Conservation (phyloP, 1,284 basidiomycete genomes). For the Ceratobasidium sp. region DNA sequence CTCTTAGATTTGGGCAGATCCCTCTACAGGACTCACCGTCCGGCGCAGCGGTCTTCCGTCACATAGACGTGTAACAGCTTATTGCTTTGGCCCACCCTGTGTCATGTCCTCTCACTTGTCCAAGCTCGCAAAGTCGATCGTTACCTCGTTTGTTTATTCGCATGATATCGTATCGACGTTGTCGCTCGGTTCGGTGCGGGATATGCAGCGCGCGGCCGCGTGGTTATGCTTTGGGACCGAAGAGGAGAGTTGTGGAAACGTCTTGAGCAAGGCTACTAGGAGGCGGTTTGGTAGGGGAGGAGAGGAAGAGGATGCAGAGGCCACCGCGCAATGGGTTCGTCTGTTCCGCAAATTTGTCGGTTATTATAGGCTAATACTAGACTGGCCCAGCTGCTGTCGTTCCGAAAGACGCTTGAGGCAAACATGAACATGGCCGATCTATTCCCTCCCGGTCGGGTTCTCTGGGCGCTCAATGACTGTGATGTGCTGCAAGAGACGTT, state of each 20-base stretch:
- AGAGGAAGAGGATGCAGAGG: conserved; percentile 48
- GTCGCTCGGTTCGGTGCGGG: conserved; percentile 80
- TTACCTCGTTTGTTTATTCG: conserved; percentile 84
- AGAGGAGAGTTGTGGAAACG: conserved; percentile 51
- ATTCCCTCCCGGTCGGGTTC: conserved; percentile 82
- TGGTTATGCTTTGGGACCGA: conserved; percentile 82
- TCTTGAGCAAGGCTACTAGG: conserved; percentile 43
- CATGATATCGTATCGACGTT: conserved; percentile 85
- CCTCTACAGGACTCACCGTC: conserved; percentile 78
- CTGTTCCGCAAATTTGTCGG: conserved; percentile 40
- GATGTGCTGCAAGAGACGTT: conserved; percentile 66
- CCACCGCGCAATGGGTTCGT: conserved; percentile 70
- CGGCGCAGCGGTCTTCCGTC: conserved; percentile 71
- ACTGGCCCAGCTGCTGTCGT: conserved; percentile 73
- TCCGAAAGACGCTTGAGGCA: conserved; percentile 85
- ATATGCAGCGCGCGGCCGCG: conserved; percentile 78
- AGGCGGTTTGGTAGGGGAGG: conserved; percentile 40
- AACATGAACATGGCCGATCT: conserved; percentile 83
- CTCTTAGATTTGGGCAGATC: conserved; percentile 84
- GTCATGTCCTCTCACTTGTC: conserved; percentile 70
- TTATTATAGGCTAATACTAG: conserved; percentile 2
- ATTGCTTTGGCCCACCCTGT: conserved; percentile 83
- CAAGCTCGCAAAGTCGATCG: conserved; percentile 68
- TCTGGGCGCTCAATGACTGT: conserved; percentile 80
- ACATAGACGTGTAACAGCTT: conserved; percentile 76